Percentiles rank a stretch among this genome's conserved stretches.
Evolutionary conservation across 2,329 filamentous ascomycete genomes (phyloP).

Genomic region (Fusarium chuoi): DNA sequence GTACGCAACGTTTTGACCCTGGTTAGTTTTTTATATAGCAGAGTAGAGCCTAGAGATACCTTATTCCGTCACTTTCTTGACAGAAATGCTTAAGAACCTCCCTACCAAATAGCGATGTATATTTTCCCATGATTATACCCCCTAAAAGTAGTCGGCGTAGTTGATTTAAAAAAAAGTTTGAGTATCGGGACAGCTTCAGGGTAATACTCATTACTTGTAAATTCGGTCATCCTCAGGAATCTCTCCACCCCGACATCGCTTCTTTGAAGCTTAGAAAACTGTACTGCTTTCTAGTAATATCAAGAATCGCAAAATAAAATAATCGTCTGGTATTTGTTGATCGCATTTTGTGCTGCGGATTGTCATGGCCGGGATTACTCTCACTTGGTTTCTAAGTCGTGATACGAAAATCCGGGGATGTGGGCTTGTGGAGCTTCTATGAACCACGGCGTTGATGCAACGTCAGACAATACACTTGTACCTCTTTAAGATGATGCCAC

Average conservation of each 20-base stretch:
- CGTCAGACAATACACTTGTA: neutral
- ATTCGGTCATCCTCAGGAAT: neutral
- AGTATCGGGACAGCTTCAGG: constrained; percentile 19
- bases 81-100: accelerated
- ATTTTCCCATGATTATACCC: accelerated
- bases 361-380: neutral
- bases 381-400: neutral
- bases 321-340: accelerated
- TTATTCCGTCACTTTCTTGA: neutral
- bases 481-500: neutral
- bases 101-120: accelerated
- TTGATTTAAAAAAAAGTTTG: neutral
- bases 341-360: neutral
- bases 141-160: accelerated
- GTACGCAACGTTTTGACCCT: accelerated
- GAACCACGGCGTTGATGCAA: neutral
- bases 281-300: too few species aligned
- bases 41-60: neutral
- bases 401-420: neutral
- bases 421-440: constrained; percentile 1
- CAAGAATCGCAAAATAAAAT: accelerated
- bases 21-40: neutral
- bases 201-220: neutral
- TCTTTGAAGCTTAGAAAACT: neutral
- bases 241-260: accelerated